Base-by-base conservation (phyloP, 768 basidiomycete species). In the Leccinum barrowsii region DNA sequence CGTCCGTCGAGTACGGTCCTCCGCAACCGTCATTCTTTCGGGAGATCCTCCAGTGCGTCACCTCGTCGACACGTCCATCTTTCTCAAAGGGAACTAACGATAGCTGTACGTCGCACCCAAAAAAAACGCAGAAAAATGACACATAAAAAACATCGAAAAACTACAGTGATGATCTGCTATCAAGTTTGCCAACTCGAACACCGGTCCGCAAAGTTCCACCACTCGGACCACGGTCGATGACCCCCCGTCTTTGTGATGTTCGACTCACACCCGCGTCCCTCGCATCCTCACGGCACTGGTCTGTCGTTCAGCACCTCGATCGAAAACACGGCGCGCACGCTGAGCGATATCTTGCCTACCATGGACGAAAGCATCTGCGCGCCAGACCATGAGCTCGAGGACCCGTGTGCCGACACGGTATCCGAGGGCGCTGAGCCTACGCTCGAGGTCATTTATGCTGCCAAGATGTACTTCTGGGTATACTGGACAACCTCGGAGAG, bases 401-500 rank as follows among this genome's bases (percentile, higher is more conserved):
- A 95, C 86, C 28, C 95, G 84, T 1, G 80, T 82, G 24, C 97
- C 97, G 50, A 94, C 87, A 50, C 95, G 88, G 73, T 98, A 96
- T 2, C 97, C 97, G 15, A 98, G 78, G 0, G 89, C 90, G 72
- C 94, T 94, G 60, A 99, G 78, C 58, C 95, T 86, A 65, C 90
- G 83, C 74, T 99, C 97, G 60, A 99, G 80, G 73, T 98, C 97
- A 71, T 91, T 89, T 62, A 99, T 94, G 8, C 95, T 96, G 66
- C 84, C 85, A 28, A 28, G 54, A 98, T 95, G 54, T 93, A 85
- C 68, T 92, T 94, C 76, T 98, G 97, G 1, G 93, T 96, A 75
- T 98, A 98, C 73, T 94, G 89, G 2, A 99, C 88, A 13, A 94
- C 79, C 75, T 98, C 95, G 5, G 90, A 90, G 74, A 97, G 94